phyloP scores from a whole-genome alignment of 1,139 yeast genomes.

The Kodamaea fungicola region DNA sequence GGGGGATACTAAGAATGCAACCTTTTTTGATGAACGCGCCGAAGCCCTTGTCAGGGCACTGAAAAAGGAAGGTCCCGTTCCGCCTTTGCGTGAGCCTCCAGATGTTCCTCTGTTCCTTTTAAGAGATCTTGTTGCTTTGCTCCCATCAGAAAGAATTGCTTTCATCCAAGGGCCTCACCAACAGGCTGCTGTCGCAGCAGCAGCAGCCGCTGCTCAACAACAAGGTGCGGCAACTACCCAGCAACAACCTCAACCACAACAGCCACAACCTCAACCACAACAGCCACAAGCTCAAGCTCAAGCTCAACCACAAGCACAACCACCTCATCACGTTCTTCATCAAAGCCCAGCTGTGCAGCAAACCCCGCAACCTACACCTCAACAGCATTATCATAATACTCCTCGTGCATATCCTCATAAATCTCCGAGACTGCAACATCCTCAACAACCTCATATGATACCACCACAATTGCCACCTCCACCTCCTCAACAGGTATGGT shows the following conservation, averaged over 20 bases:
- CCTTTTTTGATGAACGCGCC: constrained; percentile 42
- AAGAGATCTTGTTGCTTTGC: constrained; percentile 45
- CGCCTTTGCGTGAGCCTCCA: constrained; percentile 46
- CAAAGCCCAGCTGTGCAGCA: constrained; percentile 9
- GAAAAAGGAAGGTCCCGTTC: constrained; percentile 41
- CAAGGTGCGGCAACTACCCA: constrained; percentile 9
- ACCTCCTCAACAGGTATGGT: constrained; percentile 24
- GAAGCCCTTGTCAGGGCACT: constrained; percentile 38
- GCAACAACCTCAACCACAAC: constrained; percentile 5
- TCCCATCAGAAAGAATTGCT: constrained; percentile 41
- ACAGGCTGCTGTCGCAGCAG: constrained; percentile 2
- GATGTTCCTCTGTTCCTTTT: constrained; percentile 46
- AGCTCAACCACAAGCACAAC: constrained; percentile 10
- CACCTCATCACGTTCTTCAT: constrained; percentile 10
- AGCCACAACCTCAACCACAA: constrained; percentile 1
- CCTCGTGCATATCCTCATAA: constrained; percentile 16
- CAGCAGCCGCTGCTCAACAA: constrained; percentile 3
- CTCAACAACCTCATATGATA: constrained; percentile 15
- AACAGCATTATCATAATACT: constrained; percentile 10
- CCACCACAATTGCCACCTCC: constrained; percentile 24
- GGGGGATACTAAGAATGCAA: constrained; percentile 43
- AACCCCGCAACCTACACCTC: constrained; percentile 13
- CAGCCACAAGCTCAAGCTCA: constrained; percentile 10
- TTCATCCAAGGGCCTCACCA: constrained; percentile 26
- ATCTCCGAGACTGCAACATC: constrained; percentile 15